These are phyloP conservation scores for Calophaca sinica DNA, from an alignment of 306 rosid genomes.

Conservation along the genomic window DNA sequence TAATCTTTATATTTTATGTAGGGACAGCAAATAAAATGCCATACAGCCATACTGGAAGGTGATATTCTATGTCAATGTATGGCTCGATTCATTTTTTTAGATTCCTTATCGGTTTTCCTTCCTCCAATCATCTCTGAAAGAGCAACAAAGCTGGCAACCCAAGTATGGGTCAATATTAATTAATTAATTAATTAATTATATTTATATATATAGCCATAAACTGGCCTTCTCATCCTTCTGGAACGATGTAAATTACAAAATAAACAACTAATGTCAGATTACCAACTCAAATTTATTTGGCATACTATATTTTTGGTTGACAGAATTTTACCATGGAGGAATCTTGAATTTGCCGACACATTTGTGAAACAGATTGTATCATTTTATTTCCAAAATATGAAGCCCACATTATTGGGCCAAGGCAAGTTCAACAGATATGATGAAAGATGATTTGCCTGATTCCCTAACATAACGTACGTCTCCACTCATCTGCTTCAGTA, in stretches of 20 bases:
- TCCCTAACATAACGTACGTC: too few relatives aligned
- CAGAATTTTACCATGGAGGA: too few relatives aligned
- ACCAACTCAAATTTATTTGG: not conserved
- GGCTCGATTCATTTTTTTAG: not conserved
- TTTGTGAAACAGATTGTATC: too few relatives aligned
- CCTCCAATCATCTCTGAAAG: not conserved
- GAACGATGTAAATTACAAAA: conserved; percentile 19
- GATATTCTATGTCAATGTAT: conserved; percentile 5
- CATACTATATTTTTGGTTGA: too few relatives aligned
- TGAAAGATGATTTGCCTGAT: too few relatives aligned
- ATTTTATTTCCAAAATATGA: too few relatives aligned
- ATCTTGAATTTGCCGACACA: too few relatives aligned
- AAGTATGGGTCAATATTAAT: conserved; percentile 32
- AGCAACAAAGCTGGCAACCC: not conserved
- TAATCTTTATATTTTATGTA: not conserved
- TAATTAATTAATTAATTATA: too few relatives aligned
- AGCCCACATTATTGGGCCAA: too few relatives aligned
- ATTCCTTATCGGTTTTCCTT: not conserved
- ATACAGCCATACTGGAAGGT: conserved; percentile 6
- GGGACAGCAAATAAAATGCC: not conserved
- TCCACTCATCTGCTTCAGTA: too few relatives aligned
- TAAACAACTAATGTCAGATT: conserved; percentile 23
- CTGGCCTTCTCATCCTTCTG: not conserved
- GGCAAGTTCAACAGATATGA: too few relatives aligned
- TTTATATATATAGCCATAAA: not conserved